A percentile compares a stretch with the other conserved stretches of the same genome.
Evolutionary conservation across 2,329 filamentous ascomycete genomes (phyloP).

Genomic region (Drechslerella dactyloides): DNA sequence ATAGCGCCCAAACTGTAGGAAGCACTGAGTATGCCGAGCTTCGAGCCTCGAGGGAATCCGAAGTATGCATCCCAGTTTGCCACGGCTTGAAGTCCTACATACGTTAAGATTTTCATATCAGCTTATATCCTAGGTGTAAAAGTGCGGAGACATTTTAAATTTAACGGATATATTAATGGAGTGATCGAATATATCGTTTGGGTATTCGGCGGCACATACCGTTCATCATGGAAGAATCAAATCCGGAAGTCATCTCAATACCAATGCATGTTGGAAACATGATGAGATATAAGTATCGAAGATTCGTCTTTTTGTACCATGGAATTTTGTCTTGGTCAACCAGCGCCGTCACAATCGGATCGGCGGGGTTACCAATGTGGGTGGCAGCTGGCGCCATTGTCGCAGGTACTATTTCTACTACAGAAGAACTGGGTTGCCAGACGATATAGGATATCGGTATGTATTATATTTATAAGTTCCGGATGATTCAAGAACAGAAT

Average conservation of each 20-base stretch:
- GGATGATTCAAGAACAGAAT: too few species aligned
- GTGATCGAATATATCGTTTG: too few species aligned
- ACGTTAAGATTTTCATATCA: not conserved
- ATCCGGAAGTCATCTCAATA: conserved; percentile 69
- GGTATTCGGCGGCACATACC: conserved; percentile 35
- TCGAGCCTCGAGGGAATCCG: conserved; percentile 60
- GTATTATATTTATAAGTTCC: too few species aligned
- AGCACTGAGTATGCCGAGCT: conserved; percentile 65
- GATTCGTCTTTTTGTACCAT: conserved; percentile 65
- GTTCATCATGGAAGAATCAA: conserved; percentile 63
- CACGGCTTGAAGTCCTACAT: conserved; percentile 51
- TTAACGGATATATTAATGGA: too few species aligned
- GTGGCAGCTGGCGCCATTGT: conserved; percentile 32
- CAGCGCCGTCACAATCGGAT: conserved; percentile 59
- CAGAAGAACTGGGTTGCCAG: too few species aligned
- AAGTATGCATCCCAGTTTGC: conserved; percentile 58
- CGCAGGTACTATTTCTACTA: not conserved
- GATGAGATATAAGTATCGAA: conserved; percentile 65
- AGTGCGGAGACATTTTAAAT: too few species aligned
- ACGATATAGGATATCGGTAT: too few species aligned
- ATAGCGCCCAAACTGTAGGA: conserved; percentile 69
- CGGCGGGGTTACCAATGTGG: conserved; percentile 53
- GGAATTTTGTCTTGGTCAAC: conserved; percentile 58
- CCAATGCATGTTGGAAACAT: conserved; percentile 69
- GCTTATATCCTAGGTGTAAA: too few species aligned